Evolutionary conservation across 176 grass and related monocot species (phyloP).

Genomic region (Oryza australiensis): DNA sequence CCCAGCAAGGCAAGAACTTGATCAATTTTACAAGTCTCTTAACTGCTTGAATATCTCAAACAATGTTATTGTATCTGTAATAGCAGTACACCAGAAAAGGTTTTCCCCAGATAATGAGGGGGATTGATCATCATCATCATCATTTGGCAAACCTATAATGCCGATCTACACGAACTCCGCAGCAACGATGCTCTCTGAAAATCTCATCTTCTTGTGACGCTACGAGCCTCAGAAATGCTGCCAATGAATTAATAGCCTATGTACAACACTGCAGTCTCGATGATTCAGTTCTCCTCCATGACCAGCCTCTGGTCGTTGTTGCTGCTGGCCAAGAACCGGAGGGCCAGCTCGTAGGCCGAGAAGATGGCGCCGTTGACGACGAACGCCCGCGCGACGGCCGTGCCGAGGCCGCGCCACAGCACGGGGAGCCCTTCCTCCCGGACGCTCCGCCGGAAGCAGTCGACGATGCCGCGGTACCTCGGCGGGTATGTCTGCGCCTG

Average conservation of each 20-base stretch:
- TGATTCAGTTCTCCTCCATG: conserved; percentile 74
- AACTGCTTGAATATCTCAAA: not conserved
- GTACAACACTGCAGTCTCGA: conserved; percentile 8
- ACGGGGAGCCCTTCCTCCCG: conserved; percentile 75
- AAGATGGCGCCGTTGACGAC: conserved; percentile 97
- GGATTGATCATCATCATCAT: conserved; percentile 34
- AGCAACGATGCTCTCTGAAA: not conserved
- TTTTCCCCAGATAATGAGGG: not conserved
- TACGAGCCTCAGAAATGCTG: not conserved
- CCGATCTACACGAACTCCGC: conserved; percentile 6
- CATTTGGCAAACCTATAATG: not conserved
- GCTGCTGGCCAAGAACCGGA: conserved; percentile 59
- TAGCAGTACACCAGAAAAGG: not conserved
- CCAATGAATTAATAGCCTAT: conserved; percentile 24
- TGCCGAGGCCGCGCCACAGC: conserved; percentile 92
- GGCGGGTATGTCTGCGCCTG: conserved; percentile 60
- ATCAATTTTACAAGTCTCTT: not conserved
- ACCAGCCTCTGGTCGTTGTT: conserved; percentile 39
- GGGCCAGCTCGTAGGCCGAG: conserved; percentile 81
- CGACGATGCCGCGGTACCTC: conserved; percentile 73
- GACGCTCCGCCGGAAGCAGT: conserved; percentile 87
- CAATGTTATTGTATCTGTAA: not conserved
- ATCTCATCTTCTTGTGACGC: not conserved
- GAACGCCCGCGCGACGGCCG: conserved; percentile 77
- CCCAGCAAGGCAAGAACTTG: not conserved